Evolutionary conservation across 352 stramenopile genomes (phyloP).

Genomic region (Blastocystis sp.): DNA sequence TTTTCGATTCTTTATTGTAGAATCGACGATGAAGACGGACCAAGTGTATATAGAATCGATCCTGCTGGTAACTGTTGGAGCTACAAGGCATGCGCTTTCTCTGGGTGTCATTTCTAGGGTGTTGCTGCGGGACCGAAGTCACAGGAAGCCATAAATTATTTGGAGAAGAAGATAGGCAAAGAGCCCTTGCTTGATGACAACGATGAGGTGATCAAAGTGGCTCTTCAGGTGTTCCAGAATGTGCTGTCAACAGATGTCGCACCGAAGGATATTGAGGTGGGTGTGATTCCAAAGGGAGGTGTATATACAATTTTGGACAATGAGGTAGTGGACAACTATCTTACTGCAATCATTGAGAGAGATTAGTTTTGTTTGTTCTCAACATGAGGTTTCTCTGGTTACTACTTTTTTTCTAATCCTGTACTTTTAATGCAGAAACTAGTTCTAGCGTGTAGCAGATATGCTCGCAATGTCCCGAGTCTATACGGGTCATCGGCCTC

Average conservation of each 20-base stretch:
- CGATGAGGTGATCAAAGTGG: constrained; percentile 50
- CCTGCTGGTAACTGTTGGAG: constrained; percentile 64
- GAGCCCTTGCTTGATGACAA: constrained; percentile 41
- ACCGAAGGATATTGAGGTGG: constrained; percentile 52
- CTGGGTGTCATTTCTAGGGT: background rate
- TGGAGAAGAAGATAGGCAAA: constrained; percentile 59
- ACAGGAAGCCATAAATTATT: constrained; percentile 63
- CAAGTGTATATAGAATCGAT: constrained; percentile 64
- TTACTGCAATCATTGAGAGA: constrained; percentile 51
- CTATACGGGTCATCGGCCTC: background rate
- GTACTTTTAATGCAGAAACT: background rate
- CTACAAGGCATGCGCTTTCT: constrained; percentile 40
- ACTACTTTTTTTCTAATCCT: background rate
- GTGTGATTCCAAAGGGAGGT: constrained; percentile 32
- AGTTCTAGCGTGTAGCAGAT: background rate
- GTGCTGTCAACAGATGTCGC: constrained; percentile 43
- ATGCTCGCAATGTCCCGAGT: background rate
- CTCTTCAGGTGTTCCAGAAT: constrained; percentile 50
- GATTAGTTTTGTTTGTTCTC: constrained; percentile 3
- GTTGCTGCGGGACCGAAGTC: constrained; percentile 44
- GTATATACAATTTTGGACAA: background rate
- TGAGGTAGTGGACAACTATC: constrained; percentile 24
- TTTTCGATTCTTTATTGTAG: background rate
- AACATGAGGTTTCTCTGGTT: background rate
- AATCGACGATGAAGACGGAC: constrained; percentile 62